Conservation (phyloP, 345 rosid species). For the Viola odorata region DNA sequence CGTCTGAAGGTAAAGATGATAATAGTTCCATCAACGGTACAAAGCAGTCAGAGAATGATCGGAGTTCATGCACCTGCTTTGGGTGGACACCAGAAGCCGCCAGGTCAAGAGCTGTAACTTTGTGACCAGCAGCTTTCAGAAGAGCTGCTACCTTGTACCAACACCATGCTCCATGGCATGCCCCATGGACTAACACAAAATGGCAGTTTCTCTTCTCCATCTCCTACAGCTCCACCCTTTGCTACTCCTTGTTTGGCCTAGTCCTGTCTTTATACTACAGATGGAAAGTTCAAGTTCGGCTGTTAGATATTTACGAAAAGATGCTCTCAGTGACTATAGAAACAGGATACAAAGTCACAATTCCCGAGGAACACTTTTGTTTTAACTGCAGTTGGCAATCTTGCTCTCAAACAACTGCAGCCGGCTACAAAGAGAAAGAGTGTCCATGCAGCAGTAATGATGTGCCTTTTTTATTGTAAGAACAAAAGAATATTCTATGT, state of each 20-base stretch:
- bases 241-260: neutral
- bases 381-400: neutral
- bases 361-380: neutral
- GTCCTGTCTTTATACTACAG: neutral
- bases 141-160: constrained; percentile 31
- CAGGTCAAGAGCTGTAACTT: constrained; percentile 30
- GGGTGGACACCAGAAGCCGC: constrained; percentile 29
- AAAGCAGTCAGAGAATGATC: constrained; percentile 22
- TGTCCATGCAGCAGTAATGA: neutral
- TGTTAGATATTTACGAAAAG: neutral
- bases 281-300: neutral
- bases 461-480: too few species aligned
- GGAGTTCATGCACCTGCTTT: constrained; percentile 15
- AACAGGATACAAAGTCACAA: neutral
- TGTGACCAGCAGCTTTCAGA: constrained; percentile 21
- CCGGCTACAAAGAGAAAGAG: neutral
- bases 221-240: neutral
- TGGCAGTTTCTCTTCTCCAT: constrained; percentile 8
- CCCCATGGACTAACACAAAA: constrained; percentile 27
- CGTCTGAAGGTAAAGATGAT: constrained; percentile 22
- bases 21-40: constrained; percentile 34
- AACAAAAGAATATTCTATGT: neutral
- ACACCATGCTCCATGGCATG: constrained; percentile 33
- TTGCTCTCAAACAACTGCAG: neutral
- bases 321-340: neutral